Percentiles rank a stretch among this genome's conserved stretches.
Conservation (phyloP, 1,139 yeast genomes). For the Scheffersomyces insectosa region DNA sequence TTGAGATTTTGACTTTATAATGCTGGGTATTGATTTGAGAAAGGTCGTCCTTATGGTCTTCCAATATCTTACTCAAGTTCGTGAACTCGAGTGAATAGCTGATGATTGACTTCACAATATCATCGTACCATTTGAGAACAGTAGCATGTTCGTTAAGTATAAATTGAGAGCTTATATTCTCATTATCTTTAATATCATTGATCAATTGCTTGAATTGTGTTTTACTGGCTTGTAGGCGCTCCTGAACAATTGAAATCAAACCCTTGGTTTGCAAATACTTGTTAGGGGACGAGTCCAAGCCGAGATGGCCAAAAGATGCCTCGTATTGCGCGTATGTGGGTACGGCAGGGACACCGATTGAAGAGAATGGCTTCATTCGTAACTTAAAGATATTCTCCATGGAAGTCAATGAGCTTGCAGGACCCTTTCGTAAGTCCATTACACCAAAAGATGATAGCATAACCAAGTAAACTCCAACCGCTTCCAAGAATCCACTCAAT, state of each 20-base stretch:
- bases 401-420: conserved; percentile 38
- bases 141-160: conserved; percentile 14
- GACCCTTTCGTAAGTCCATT: conserved; percentile 33
- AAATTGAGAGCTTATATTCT: conserved; percentile 16
- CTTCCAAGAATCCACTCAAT: conserved; percentile 33
- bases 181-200: conserved; percentile 10
- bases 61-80: conserved; percentile 12
- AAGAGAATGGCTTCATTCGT: conserved; percentile 79
- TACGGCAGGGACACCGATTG: conserved; percentile 76
- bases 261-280: conserved; percentile 6
- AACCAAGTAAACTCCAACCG: conserved; percentile 21
- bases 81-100: conserved; percentile 21
- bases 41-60: conserved; percentile 2
- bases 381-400: conserved; percentile 59
- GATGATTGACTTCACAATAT: conserved; percentile 27
- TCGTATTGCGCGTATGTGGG: conserved; percentile 48
- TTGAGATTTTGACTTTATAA: conserved; percentile 16
- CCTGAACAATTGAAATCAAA: conserved; percentile 9
- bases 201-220: conserved; percentile 7
- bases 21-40: conserved; percentile 6
- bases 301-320: conserved; percentile 15
- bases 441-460: conserved; percentile 25
- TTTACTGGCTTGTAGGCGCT: conserved; percentile 10
- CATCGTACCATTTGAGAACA: conserved; percentile 21
- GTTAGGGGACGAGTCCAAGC: conserved; percentile 4